A percentile compares a stretch with the other conserved stretches of the same genome.
These are phyloP conservation scores for Quercus gilva DNA, from an alignment of 306 rosid genomes.

Conservation along the genomic window DNA sequence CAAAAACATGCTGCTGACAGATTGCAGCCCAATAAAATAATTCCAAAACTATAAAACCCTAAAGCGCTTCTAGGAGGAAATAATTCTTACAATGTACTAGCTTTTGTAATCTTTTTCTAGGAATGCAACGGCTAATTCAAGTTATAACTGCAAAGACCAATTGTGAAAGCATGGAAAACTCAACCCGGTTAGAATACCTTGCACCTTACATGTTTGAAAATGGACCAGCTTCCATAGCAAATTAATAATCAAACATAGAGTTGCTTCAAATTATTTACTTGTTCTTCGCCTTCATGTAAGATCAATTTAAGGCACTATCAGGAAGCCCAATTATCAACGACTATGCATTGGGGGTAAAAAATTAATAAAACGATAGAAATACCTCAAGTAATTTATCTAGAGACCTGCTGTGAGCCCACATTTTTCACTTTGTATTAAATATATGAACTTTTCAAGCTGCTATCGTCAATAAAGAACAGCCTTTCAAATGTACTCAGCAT, in stretches of 20 bases:
- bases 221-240: not conserved
- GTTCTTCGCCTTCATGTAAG: not conserved
- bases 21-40: no score
- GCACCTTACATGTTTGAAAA: not conserved
- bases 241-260: not conserved
- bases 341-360: not conserved
- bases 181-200: not conserved
- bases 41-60: no score
- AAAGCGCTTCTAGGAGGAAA: not conserved
- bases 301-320: not conserved
- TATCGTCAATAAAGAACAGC: not conserved
- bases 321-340: not conserved
- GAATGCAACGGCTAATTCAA: not conserved
- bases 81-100: not conserved
- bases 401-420: not conserved
- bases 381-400: not conserved
- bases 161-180: not conserved
- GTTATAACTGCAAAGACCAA: not conserved
- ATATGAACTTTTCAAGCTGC: not conserved
- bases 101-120: not conserved
- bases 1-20: no score
- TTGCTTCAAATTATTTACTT: not conserved
- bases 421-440: not conserved
- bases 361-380: not conserved
- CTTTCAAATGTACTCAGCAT: not conserved